phyloP scores from a whole-genome alignment of 2,329 filamentous ascomycete species.

The Dothideomycetidae sp. region DNA sequence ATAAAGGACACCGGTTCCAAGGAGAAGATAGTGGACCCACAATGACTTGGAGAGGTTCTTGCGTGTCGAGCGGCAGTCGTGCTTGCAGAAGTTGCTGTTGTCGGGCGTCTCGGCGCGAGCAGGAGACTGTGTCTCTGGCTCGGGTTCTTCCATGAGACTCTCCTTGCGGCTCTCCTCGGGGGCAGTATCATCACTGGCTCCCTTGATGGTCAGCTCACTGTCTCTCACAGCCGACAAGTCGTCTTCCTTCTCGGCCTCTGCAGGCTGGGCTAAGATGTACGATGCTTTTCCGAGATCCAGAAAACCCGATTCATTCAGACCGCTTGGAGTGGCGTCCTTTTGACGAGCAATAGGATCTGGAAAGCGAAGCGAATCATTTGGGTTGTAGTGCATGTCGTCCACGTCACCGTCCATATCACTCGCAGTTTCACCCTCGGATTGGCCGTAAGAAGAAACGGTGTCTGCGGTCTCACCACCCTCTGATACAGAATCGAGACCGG shows the following conservation, averaged over 20 bases:
- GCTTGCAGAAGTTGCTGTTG: background rate
- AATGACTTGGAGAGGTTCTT: background rate
- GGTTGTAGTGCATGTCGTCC: background rate
- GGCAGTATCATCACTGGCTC: background rate
- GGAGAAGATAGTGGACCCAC: background rate
- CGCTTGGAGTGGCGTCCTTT: background rate
- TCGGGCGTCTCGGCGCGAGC: background rate
- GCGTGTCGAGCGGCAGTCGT: background rate
- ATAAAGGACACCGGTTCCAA: background rate
- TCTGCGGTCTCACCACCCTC: slow-evolving; percentile 6
- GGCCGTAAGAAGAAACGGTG: slow-evolving; percentile 3
- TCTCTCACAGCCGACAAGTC: background rate
- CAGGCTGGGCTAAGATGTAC: background rate
- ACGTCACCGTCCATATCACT: background rate
- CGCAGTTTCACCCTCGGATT: slow-evolving; percentile 7
- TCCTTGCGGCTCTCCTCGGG: background rate
- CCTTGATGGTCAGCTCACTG: slow-evolving; percentile 2
- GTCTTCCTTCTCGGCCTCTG: background rate
- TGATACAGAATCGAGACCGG: slow-evolving; percentile 2
- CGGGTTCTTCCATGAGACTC: background rate
- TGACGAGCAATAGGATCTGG: background rate
- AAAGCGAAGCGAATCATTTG: background rate
- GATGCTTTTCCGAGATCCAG: background rate
- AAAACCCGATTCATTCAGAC: background rate
- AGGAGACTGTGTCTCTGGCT: background rate